Base-by-base conservation (phyloP, 306 rosid species). In the Cucumis hystrix region DNA sequence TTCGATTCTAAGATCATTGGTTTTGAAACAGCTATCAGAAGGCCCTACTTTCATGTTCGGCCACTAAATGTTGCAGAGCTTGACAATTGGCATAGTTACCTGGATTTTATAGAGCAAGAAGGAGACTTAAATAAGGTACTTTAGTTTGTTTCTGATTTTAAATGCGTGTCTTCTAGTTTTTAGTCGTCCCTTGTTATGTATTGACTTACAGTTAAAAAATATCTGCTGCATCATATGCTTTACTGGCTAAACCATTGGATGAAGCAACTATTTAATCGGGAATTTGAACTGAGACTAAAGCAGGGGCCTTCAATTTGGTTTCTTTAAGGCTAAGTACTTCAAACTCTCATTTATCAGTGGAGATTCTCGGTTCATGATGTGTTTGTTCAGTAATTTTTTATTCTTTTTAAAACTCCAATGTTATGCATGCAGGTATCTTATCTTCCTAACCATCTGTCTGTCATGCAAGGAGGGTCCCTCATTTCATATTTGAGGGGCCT, bases 401-500 rank as follows among this genome's bases (percentile, higher is more conserved):
- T 85, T 84, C 77, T 82, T 90, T 90, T 96, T 89, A 87, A 96
- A 92, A 84, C 86, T 88, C 88, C 91, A 91, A 95, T 92, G 97
- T 96, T 96, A 96, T 96, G 97, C 86, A 87, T 96, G 99, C 99
- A 96, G 98, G 99, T 96, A 81, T 91, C 86, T 87, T 91, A 84
- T 89, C 92, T 92, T 91, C 98, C 90, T 92, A 91, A 87, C 88
- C 92, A 92, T 86, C 92, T 92, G 86, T 89, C 91, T 83, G 77
- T 84, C 93, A 89, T 89, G 91, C 99, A 89, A 91, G 96, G 97
- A 96, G 96, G 98, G 97, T 89, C 98, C 99, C 98, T 92, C 97
- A 80, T 86, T 83, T 88, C 93, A 75, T 91, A 88, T 85, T 88
- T 85, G 97, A 87, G 99, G 99, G 99, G 91, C 98, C 98, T 91